Percentiles rank a stretch among this genome's conserved stretches.
Evolutionary conservation across 2,329 filamentous ascomycete species (phyloP).

Genomic region (Hortaea sp.): DNA sequence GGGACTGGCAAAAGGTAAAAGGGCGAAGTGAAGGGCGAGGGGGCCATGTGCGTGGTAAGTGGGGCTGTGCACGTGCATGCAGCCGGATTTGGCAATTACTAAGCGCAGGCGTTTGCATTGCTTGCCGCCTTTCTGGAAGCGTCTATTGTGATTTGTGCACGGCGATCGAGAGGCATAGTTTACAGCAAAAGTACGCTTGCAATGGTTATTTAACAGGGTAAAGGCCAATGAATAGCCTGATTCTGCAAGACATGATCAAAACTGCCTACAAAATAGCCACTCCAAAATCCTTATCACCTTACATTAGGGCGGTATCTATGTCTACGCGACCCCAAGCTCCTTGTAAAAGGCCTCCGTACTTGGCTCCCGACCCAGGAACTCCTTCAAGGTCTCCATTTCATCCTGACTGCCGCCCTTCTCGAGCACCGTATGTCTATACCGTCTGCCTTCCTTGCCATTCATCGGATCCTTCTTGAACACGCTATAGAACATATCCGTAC

Average conservation of each 20-base stretch:
- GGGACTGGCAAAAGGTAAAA: not conserved
- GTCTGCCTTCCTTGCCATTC: constrained; percentile 60
- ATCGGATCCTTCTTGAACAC: constrained; percentile 72
- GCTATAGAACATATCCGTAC: constrained; percentile 74
- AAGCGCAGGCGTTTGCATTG: not conserved
- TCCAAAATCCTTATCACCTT: too few species aligned
- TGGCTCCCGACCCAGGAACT: constrained; percentile 68
- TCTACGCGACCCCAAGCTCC: constrained; percentile 51
- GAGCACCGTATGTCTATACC: constrained; percentile 69
- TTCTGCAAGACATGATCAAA: too few species aligned
- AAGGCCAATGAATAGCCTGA: too few species aligned
- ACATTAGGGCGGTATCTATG: not conserved
- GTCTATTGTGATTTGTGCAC: not conserved
- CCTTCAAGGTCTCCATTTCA: constrained; percentile 69
- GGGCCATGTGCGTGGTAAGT: not conserved
- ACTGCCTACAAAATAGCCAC: too few species aligned
- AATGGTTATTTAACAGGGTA: not conserved
- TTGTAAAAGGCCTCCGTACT: constrained; percentile 71
- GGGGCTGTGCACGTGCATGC: not conserved
- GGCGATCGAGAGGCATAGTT: not conserved
- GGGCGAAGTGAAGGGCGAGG: not conserved
- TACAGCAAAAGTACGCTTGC: not conserved
- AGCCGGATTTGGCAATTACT: not conserved
- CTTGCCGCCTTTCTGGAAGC: constrained; percentile 1
- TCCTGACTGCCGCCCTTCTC: constrained; percentile 69